Base-by-base conservation (phyloP, 73 alveolate species). In the Paramecium sonneborni region DNA sequence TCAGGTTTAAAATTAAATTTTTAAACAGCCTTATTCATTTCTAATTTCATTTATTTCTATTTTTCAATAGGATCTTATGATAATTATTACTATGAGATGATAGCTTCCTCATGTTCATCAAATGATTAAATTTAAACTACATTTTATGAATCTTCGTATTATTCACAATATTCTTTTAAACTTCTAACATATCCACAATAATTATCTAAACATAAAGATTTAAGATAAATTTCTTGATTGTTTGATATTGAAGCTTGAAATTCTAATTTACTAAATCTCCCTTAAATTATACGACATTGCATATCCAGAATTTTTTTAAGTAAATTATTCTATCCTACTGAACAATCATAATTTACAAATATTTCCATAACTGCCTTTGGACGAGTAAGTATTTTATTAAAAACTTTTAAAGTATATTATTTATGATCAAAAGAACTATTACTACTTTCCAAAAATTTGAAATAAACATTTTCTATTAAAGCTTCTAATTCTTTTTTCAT, bases 1-100 rank as follows among this genome's bases (percentile, higher is more conserved):
- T 97, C 97, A 43, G 98, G 98, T 91, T 98, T 98, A 87, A 94
- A 62, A 92, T 98, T 98, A 94, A 98, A 98, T 94, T 98, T 97
- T 41, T 93, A 56, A 15, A 98, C 97, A 30, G 99, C 99, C 48
- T 92, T 97, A 84, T 95, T 92, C 85, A 98, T 76, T 46, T 97
- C 98, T 48, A 85, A 85, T 79, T 97, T 97, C 57, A 93, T 87
- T 18, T 69, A 84, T 70, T 95, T 92, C 28, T 93, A 88, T 68
- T 70, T 79, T 46, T 94, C 96, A 24, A 95, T 69, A 2, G 84
- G 84, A 62, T 62, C 84, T 28, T 62, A 35, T 38, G 86, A 20
- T 32, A 58, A 30, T 23, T 43, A 15, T 37, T 85, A 34, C 41
- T 76, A 20, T 85, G 84, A 87, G 23, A 44, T 18, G 6, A 52